Percentiles rank a stretch among this genome's conserved stretches.
These are phyloP conservation scores for Puccinia sorghi DNA, from an alignment of 1,284 basidiomycete species.

Conservation along the genomic window DNA sequence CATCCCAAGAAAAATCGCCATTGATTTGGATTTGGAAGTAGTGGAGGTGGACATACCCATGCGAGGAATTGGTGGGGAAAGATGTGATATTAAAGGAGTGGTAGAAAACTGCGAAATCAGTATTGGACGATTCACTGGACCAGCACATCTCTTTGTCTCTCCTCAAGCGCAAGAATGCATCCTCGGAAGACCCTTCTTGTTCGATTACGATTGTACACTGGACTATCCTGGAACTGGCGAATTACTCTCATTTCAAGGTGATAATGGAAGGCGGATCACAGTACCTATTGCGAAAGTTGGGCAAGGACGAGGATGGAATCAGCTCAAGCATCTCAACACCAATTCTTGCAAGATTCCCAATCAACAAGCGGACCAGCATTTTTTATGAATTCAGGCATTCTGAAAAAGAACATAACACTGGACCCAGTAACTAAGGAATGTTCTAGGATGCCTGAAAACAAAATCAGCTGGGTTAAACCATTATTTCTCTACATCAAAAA, in stretches of 20 bases:
- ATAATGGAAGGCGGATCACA: neutral
- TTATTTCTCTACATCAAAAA: neutral
- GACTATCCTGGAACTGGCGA: neutral
- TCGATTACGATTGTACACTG: neutral
- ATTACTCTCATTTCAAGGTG: neutral
- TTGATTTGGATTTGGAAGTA: slow-evolving; percentile 1
- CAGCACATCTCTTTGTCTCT: neutral
- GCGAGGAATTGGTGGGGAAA: neutral
- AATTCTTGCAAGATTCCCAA: neutral
- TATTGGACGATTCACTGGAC: neutral
- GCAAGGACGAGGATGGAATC: neutral
- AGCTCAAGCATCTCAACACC: neutral
- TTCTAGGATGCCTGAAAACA: neutral
- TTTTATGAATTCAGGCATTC: neutral
- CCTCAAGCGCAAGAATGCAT: slow-evolving; percentile 3
- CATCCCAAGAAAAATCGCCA: neutral
- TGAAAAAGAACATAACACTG: neutral
- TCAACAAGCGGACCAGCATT: neutral
- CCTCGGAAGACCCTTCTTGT: neutral
- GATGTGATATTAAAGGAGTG: slow-evolving; percentile 8
- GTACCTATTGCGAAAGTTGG: neutral
- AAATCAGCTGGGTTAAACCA: neutral
- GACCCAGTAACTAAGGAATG: neutral
- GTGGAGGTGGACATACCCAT: slow-evolving; percentile 13
- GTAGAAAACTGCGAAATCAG: neutral